These are phyloP conservation scores for Byssoonygena ceratinophila DNA, from an alignment of 2,329 filamentous ascomycete species.

Conservation along the genomic window DNA sequence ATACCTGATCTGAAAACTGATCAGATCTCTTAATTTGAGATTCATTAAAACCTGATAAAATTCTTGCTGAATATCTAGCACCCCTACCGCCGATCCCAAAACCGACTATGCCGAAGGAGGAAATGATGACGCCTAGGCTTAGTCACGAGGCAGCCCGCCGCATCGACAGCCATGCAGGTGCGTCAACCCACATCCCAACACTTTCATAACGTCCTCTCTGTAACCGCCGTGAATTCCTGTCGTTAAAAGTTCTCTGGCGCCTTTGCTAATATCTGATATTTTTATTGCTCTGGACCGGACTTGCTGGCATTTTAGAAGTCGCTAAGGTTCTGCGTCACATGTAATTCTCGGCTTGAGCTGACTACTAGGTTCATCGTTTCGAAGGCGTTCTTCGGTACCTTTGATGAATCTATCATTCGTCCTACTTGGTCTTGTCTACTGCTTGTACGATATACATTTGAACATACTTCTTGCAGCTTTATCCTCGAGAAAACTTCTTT, in stretches of 20 bases:
- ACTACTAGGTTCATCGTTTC: background rate
- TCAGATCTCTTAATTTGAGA: too few relatives aligned
- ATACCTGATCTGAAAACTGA: too few relatives aligned
- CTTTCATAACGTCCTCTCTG: background rate
- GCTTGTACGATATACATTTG: too few relatives aligned
- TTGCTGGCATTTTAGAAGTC: too few relatives aligned
- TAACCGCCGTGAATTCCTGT: conserved; percentile 4
- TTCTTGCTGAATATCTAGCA: too few relatives aligned
- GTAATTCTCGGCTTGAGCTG: background rate
- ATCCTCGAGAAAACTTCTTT: too few relatives aligned
- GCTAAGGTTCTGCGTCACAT: background rate
- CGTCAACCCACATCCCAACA: background rate
- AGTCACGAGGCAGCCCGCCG: background rate
- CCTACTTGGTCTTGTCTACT: background rate
- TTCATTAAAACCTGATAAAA: too few relatives aligned
- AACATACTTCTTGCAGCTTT: too few relatives aligned
- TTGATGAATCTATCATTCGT: background rate
- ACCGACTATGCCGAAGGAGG: background rate
- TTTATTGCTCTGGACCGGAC: background rate
- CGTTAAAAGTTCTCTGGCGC: conserved; percentile 8
- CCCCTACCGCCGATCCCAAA: too few relatives aligned
- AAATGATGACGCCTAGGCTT: background rate
- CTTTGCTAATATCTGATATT: background rate
- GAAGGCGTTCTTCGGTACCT: background rate
- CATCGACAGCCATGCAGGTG: background rate